Base-by-base conservation (phyloP, 148 eudicot genomes). In the Chenopodium berlandieri region DNA sequence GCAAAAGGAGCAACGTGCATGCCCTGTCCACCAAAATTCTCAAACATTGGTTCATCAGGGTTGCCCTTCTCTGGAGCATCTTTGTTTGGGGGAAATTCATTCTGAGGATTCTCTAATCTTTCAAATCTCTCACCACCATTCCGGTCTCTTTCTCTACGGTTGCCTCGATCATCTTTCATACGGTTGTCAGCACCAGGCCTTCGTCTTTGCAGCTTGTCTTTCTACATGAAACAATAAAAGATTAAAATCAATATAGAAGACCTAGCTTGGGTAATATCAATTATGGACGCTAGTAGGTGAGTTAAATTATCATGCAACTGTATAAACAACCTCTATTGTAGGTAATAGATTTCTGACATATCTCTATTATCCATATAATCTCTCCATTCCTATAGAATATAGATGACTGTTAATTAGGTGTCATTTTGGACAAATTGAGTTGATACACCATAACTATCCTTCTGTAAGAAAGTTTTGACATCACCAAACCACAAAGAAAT, bases 11-110 rank as follows among this genome's bases (percentile, higher is more conserved):
- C 87, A 85, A 88, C 89, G 77, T 87, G 93, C 48, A 97, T 74
- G 82, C 98, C 98, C 81, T 90, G 98, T 75, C 98, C 97, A 56
- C 82, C 88, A 83, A 89, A 92, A 79, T 86, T 80, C 75, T 92
- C 99, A 85, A 88, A 97, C 83, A 90, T 89, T 69, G 88, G 87
- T 79, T 90, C 99, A 88, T 96, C 97, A 47, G 90, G 77, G 82
- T 92, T 91, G 54, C 90, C 91, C 73, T 90, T 91, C 81, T 81
- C 88, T n/a, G 86, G 84, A 77, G 89, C 90, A 78, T 90, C 91
- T 79, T 90, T 82, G 76, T 83, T 89, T 66, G 90, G 78, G 63
- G 86, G 89, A 79, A 89, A 91, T 84, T 92, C 96, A 68, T 84
- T 81, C 76, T 87, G 91, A 3, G 86, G 87, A 72, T 91, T 92